These are phyloP conservation scores for Chimonanthus salicifolius DNA, from an alignment of 164 flowering plant species.

Conservation along the genomic window DNA sequence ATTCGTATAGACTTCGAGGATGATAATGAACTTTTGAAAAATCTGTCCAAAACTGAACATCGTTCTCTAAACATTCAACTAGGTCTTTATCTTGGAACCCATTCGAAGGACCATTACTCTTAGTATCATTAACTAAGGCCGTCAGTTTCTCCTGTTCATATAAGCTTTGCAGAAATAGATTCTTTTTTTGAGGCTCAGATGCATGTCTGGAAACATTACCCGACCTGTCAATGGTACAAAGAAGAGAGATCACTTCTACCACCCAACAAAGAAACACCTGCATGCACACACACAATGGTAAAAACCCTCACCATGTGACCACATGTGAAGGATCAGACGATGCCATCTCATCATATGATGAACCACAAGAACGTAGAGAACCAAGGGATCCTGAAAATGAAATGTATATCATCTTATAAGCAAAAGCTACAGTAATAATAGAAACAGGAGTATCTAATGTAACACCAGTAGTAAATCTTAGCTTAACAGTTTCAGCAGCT, in stretches of 20 bases:
- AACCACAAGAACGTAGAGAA: constrained; percentile 72
- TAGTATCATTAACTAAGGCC: constrained; percentile 10
- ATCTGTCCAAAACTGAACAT: constrained; percentile 83
- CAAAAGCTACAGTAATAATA: background rate
- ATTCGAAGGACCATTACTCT: constrained; percentile 14
- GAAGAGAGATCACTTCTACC: background rate
- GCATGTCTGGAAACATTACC: constrained; percentile 57
- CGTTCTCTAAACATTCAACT: constrained; percentile 56
- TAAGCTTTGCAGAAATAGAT: constrained; percentile 79
- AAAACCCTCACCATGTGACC: constrained; percentile 64
- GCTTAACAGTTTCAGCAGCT: too few species aligned
- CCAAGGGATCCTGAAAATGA: constrained; percentile 77
- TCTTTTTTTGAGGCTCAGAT: constrained; percentile 63
- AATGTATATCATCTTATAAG: background rate
- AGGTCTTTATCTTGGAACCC: constrained; percentile 55
- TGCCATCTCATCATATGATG: constrained; percentile 48
- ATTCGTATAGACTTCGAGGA: constrained; percentile 76
- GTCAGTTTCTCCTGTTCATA: constrained; percentile 29
- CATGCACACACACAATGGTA: background rate
- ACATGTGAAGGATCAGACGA: constrained; percentile 30
- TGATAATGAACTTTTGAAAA: constrained; percentile 93
- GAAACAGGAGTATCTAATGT: background rate
- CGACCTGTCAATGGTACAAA: constrained; percentile 40
- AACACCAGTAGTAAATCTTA: background rate
- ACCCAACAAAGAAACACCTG: background rate